Percentiles rank a stretch among this genome's conserved stretches.
These are phyloP conservation scores for Fusarium sp. DNA, from an alignment of 2,329 filamentous ascomycete genomes.

Conservation along the genomic window DNA sequence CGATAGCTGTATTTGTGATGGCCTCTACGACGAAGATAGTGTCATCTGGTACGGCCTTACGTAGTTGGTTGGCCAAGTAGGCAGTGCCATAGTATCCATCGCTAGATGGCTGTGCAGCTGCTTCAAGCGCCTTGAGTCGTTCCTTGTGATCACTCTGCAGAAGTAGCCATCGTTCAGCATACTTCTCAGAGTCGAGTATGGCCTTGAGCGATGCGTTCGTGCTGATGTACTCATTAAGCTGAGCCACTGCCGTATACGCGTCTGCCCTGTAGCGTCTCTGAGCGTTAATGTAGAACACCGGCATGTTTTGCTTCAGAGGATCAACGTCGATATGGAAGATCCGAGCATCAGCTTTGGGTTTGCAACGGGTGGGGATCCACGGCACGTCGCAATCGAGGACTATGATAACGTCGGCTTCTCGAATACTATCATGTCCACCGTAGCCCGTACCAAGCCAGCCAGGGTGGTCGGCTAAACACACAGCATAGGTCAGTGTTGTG, in stretches of 20 bases:
- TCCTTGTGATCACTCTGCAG: conserved; percentile 7
- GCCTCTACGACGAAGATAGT: conserved; percentile 82
- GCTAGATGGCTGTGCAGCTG: conserved; percentile 1
- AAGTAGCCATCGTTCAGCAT: conserved; percentile 2
- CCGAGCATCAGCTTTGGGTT: conserved; percentile 64
- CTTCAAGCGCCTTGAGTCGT: background rate
- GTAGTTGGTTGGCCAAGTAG: background rate
- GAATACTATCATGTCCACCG: conserved; percentile 79
- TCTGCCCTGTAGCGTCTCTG: conserved; percentile 76
- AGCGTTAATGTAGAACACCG: conserved; percentile 78
- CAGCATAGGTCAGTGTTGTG: too few species aligned
- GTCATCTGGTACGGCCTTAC: conserved; percentile 49
- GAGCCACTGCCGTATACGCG: conserved; percentile 69
- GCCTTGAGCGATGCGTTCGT: background rate
- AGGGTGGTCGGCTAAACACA: too few species aligned
- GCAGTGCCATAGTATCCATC: background rate
- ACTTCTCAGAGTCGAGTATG: background rate
- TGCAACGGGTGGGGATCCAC: conserved; percentile 84
- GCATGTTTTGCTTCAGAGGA: conserved; percentile 78
- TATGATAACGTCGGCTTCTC: conserved; percentile 84
- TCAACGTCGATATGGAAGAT: conserved; percentile 76
- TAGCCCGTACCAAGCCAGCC: too few species aligned
- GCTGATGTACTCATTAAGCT: conserved; percentile 16
- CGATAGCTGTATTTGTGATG: conserved; percentile 76
- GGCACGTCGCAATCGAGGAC: conserved; percentile 91